Evolutionary conservation across 305 asterid genomes (phyloP), one percentile per base, ranked within the genome.

Genomic region (Solanum hybrid): DNA sequence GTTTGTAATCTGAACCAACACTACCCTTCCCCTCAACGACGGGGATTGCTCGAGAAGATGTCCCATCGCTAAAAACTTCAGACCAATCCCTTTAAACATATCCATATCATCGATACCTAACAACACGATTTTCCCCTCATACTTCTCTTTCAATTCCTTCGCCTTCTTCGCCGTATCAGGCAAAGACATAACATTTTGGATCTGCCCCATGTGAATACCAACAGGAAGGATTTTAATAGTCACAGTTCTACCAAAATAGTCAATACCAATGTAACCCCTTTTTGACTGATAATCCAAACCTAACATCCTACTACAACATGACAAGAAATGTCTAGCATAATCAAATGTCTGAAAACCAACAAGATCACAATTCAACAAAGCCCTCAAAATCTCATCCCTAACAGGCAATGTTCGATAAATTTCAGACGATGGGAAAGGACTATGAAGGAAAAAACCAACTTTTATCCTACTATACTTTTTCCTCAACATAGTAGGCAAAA

Each of bases 51-150:
- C 97, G 36, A 96, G 87, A 67, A 96, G 92, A 87, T 92, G 90
- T 24, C 97, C 98, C 91, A 97, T 90, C 0, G 98, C 98, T 93
- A 92, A 69, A 73, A 96, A 94, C 93, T 96, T 97, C 78, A 96
- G 86, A 90, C 98, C 93, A 8, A 97, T 94, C 34, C 99, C 99
- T 79, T 96, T 97, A 78, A 97, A 97, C 96, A 97, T 93, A 87
- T 97, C 99, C 98, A 95, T 91, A 88, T 97, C 99, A 91, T 97
- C 99, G 0, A 97, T 96, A 31, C 99, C 99, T 71, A 97, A 92
- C 91, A 97, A 86, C 88, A 97, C 95, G 13, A 39, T 89, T 83
- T 92, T 95, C 26, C 98, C 99, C 8, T 89, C 91, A 86, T 91
- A 97, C 74, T 84, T 76, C 46, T 80, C 89, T 91, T 86, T 92